Evolutionary conservation across 495 filamentous ascomycete species (phyloP).

Genomic region (Terfezia boudieri): DNA sequence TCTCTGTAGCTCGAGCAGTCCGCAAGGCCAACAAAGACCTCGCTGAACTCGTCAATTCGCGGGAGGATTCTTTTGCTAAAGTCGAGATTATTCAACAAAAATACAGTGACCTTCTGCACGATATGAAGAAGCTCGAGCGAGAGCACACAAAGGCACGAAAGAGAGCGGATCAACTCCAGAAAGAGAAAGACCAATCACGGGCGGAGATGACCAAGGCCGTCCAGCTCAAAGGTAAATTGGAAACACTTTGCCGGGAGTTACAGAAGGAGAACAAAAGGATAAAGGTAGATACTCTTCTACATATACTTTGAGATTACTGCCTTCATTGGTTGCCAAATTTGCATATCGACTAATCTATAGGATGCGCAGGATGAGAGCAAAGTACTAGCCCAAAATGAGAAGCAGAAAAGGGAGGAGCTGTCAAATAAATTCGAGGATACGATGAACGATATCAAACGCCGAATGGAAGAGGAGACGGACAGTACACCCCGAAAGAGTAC

Average conservation of each 20-base stretch:
- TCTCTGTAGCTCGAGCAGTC: constrained; percentile 49
- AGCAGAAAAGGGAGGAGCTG: constrained; percentile 55
- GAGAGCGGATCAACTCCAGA: constrained; percentile 79
- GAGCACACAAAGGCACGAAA: constrained; percentile 93
- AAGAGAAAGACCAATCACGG: constrained; percentile 76
- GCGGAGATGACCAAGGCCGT: constrained; percentile 72
- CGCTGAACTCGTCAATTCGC: constrained; percentile 17
- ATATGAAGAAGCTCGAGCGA: constrained; percentile 86
- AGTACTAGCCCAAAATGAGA: constrained; percentile 60
- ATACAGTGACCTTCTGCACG: constrained; percentile 70
- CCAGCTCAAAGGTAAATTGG: constrained; percentile 76
- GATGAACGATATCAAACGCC: constrained; percentile 57
- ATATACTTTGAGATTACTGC: neutral
- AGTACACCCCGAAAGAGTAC: constrained; percentile 48
- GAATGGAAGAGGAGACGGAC: constrained; percentile 53
- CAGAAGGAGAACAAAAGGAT: constrained; percentile 93
- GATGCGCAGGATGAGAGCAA: constrained; percentile 64
- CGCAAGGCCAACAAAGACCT: constrained; percentile 76
- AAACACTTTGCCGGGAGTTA: constrained; percentile 79
- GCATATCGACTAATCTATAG: constrained; percentile 7
- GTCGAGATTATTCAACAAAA: constrained; percentile 77
- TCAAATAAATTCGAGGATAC: constrained; percentile 61
- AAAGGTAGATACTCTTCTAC: constrained; percentile 37
- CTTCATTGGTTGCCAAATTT: neutral
- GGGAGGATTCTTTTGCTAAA: constrained; percentile 25